Conservation (phyloP, 805 yeast genomes). For the Grigorovia jiainica region DNA sequence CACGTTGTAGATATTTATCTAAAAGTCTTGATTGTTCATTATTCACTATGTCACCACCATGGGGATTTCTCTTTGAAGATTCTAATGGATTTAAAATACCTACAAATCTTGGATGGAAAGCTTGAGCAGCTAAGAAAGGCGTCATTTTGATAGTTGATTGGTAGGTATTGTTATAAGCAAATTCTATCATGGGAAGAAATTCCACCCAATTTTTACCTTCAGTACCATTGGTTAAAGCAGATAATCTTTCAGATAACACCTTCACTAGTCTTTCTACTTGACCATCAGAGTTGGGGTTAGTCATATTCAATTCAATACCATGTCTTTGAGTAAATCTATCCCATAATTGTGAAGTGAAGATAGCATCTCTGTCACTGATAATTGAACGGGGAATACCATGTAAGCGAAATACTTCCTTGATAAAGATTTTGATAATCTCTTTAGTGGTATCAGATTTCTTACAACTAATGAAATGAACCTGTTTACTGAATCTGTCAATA, state of each 20-base stretch:
- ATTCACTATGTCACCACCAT: no score
- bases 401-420: neutral
- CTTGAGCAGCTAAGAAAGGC: no score
- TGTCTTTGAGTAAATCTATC: constrained; percentile 1
- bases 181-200: no score
- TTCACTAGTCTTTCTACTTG: neutral
- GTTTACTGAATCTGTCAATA: constrained; percentile 1
- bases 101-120: no score
- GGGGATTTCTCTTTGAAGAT: no score
- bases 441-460: constrained; percentile 1
- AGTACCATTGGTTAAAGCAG: neutral
- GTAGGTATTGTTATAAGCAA: no score
- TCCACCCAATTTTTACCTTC: no score
- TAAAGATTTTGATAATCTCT: neutral
- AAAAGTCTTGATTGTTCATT: no score
- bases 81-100: no score
- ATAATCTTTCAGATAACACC: neutral
- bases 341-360: neutral
- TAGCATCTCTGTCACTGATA: neutral
- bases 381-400: neutral
- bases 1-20: no score
- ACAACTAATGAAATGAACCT: neutral
- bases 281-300: constrained; percentile 1
- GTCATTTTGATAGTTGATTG: no score
- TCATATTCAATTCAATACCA: neutral